Percentiles rank a stretch among this genome's conserved stretches.
phyloP scores from a whole-genome alignment of 2,329 filamentous ascomycete species.

The Colletotrichum melonis region DNA sequence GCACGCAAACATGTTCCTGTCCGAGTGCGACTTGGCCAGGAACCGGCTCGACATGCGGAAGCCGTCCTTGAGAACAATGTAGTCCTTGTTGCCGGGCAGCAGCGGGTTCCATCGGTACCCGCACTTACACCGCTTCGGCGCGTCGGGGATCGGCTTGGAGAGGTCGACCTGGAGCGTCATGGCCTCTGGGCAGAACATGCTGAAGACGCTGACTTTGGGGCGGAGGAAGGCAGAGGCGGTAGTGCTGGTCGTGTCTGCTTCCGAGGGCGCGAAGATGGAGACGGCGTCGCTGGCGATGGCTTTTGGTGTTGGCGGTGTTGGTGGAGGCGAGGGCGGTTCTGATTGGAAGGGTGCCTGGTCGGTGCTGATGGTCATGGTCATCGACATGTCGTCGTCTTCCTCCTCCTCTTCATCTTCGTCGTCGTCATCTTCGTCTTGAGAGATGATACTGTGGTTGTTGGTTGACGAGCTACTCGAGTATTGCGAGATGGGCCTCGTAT shows the following conservation, averaged over 20 bases:
- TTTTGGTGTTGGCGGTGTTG: slow-evolving; percentile 38
- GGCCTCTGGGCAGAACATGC: slow-evolving; percentile 53
- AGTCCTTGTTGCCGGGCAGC: slow-evolving; percentile 32
- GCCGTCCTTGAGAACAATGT: slow-evolving; percentile 48
- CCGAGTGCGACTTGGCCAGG: slow-evolving; percentile 54
- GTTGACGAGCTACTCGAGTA: not conserved
- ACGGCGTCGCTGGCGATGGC: slow-evolving; percentile 38
- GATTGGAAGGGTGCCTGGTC: slow-evolving; percentile 40
- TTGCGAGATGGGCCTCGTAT: slow-evolving; percentile 11
- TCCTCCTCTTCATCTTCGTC: slow-evolving; percentile 36
- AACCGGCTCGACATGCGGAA: slow-evolving; percentile 52
- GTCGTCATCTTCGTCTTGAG: not conserved
- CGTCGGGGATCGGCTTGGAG: slow-evolving; percentile 42
- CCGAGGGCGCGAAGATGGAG: slow-evolving; percentile 36
- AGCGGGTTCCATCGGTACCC: slow-evolving; percentile 47
- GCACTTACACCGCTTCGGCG: slow-evolving; percentile 44
- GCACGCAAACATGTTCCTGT: slow-evolving; percentile 47
- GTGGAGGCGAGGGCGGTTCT: slow-evolving; percentile 47
- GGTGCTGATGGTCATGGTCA: slow-evolving; percentile 39
- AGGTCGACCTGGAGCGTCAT: slow-evolving; percentile 52
- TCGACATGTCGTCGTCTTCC: slow-evolving; percentile 41
- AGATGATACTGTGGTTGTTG: slow-evolving; percentile 12
- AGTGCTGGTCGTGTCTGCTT: slow-evolving; percentile 13
- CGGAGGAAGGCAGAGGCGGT: slow-evolving; percentile 29
- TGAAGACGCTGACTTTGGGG: slow-evolving; percentile 52